Evolutionary conservation across 371 early-diverging fungal species (phyloP), one percentile per base, ranked within the genome.

Genomic region (Apophysomyces trapeziformis): DNA sequence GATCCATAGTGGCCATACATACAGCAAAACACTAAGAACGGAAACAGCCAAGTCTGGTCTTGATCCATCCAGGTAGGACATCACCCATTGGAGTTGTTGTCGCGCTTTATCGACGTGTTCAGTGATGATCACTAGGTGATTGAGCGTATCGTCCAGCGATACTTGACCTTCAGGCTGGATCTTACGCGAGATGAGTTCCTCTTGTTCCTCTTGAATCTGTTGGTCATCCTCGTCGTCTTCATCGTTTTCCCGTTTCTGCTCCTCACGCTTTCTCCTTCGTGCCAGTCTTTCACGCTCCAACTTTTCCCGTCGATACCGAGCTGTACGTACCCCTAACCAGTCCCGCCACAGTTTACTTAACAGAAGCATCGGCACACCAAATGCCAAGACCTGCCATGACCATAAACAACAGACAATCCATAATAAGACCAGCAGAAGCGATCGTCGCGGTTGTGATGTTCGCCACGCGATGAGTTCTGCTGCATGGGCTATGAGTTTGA

Each of bases 121-220:
- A 45, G 75, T 78, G 38, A 82, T 63, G 16, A 61, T 57, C 12
- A 60, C 63, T 2, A 82, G 46, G 67, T 82, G 64, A 7, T 67
- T 61, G 26, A 82, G 46, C 0, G 82, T 78, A 69, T 77, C 79
- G 69, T 82, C 82, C 72, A 82, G 74, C 63, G 77, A 75, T 45
- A 76, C 72, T 35, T 75, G 66, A 4, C 62, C 70, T 1, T 71
- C 66, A 5, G 66, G 70, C 45, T 69, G 70, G 35, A 73, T 70
- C 50, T 78, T 80, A 32, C 77, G 70, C 13, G 71, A 67, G 8
- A 77, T 61, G 26, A 74, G 21, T 36, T 69, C 63, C 26, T 77
- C 69, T 35, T 73, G 69, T 54, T 74, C 75, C 61, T 60, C 67
- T 58, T 70, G 58, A 16, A 61, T 69, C 26, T 59, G 56, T 32